Conservation (phyloP, 2,329 filamentous ascomycete genomes). For the Fusarium tanahbumbuense region DNA sequence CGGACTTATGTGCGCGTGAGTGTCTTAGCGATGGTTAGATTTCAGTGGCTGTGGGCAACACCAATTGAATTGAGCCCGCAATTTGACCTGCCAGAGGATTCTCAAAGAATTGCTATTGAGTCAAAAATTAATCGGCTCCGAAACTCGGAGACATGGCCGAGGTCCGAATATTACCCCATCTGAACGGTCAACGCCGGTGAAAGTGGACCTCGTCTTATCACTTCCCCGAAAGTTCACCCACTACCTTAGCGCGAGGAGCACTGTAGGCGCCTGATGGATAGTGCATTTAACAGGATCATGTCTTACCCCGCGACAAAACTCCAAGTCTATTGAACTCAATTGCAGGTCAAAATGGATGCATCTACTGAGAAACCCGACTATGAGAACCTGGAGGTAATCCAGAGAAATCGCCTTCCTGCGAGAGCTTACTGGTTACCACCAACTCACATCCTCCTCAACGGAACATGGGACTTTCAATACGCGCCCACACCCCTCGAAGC, state of each 20-base stretch:
- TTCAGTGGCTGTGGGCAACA: too few relatives aligned
- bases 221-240: conserved; percentile 4
- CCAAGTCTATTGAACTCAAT: too few relatives aligned
- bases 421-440: conserved; percentile 20
- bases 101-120: background rate
- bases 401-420: conserved; percentile 6
- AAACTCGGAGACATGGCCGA: background rate
- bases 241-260: background rate
- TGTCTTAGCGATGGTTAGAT: too few relatives aligned
- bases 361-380: conserved; percentile 8
- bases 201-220: conserved; percentile 7
- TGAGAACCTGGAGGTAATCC: conserved; percentile 16
- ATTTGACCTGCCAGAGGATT: too few relatives aligned
- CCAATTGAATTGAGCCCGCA: too few relatives aligned
- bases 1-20: too few relatives aligned
- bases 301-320: too few relatives aligned
- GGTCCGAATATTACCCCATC: background rate
- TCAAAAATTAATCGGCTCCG: background rate
- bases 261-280: background rate
- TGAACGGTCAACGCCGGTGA: conserved; percentile 13
- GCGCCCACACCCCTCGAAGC: conserved; percentile 5
- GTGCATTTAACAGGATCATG: too few relatives aligned
- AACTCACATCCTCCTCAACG: conserved; percentile 14
- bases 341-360: background rate
- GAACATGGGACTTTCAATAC: conserved; percentile 20